phyloP scores from a whole-genome alignment of 495 filamentous ascomycete genomes.

The Chaetomidium leptoderma region DNA sequence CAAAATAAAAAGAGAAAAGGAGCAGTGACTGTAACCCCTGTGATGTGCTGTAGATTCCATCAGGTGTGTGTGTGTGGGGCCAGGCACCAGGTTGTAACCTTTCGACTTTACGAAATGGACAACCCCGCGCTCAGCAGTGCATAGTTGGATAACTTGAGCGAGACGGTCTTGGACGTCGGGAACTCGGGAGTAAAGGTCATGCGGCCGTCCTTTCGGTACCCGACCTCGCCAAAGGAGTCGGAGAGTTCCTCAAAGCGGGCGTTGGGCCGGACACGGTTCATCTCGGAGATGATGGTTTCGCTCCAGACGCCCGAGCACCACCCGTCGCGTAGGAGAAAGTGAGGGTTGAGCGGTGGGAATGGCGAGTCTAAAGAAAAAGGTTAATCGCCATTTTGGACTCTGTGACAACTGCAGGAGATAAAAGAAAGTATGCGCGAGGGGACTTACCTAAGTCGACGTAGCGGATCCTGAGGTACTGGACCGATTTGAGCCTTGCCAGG shows the following conservation, averaged over 20 bases:
- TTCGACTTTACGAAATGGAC: constrained; percentile 1
- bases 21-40: background rate
- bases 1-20: constrained; percentile 7
- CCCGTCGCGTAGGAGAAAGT: constrained; percentile 56
- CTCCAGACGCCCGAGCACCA: constrained; percentile 66
- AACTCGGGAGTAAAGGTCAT: constrained; percentile 46
- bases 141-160: constrained; percentile 47
- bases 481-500: constrained; percentile 47
- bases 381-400: background rate
- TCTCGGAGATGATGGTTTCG: constrained; percentile 54
- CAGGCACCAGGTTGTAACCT: background rate
- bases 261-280: constrained; percentile 50
- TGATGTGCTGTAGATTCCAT: constrained; percentile 1
- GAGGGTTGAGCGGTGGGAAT: constrained; percentile 58
- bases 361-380: constrained; percentile 44
- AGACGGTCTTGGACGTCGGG: constrained; percentile 42
- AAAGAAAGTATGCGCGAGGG: constrained; percentile 6
- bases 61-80: background rate
- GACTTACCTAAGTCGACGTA: constrained; percentile 64
- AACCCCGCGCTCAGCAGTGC: constrained; percentile 39
- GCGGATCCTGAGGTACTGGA: constrained; percentile 61
- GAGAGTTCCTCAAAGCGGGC: constrained; percentile 54
- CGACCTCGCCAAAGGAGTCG: constrained; percentile 52
- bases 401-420: background rate
- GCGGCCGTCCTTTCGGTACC: constrained; percentile 49